Evolutionary conservation across 768 basidiomycete species (phyloP).

Genomic region (Lentinula edodes): DNA sequence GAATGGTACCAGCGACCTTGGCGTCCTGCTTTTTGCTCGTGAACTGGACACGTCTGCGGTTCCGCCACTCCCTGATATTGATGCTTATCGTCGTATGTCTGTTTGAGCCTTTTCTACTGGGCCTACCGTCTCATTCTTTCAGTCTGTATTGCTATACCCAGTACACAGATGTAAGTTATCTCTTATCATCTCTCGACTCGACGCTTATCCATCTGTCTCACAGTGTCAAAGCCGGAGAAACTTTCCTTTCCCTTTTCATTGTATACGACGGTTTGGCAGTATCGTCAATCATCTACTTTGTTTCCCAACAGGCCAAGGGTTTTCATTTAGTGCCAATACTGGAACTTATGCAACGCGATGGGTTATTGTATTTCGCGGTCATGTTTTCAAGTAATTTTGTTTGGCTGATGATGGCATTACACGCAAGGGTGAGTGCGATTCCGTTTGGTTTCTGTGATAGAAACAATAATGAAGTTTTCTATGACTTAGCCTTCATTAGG

Average conservation of each 20-base stretch:
- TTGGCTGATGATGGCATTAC: conserved; percentile 13
- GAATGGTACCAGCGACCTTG: conserved; percentile 4
- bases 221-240: conserved; percentile 7
- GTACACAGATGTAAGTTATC: not conserved
- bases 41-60: not conserved
- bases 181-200: not conserved
- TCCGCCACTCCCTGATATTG: conserved; percentile 4
- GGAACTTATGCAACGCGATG: conserved; percentile 12
- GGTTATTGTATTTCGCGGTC: conserved; percentile 15
- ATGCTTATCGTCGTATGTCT: conserved; percentile 7
- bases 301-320: not conserved
- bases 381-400: conserved; percentile 16
- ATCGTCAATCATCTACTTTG: conserved; percentile 7
- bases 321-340: not conserved
- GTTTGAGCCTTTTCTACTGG: too few species aligned
- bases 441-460: too few species aligned
- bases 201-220: not conserved
- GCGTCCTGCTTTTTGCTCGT: not conserved
- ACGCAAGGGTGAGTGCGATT: conserved; percentile 8
- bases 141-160: conserved; percentile 9
- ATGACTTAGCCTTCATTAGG: conserved; percentile 1
- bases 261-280: conserved; percentile 16
- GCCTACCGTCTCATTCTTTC: not conserved
- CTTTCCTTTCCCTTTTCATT: conserved; percentile 13
- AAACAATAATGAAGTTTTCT: too few species aligned